Conservation (phyloP, 495 filamentous ascomycete genomes). For the Penicillium macrosclerotiorum region DNA sequence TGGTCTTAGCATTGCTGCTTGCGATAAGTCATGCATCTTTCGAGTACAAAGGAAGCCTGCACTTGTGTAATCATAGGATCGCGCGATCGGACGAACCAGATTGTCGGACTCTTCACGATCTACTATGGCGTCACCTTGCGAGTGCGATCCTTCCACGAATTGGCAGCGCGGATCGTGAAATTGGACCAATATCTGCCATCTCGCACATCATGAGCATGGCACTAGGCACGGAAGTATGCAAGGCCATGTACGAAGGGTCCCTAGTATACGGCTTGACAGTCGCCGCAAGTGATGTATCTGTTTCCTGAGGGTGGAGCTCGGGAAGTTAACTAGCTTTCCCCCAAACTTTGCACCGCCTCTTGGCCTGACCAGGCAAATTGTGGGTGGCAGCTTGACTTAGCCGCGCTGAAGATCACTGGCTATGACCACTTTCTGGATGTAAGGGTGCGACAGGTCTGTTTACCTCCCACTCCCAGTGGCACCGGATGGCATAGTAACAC, state of each 20-base stretch:
- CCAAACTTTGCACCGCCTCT: neutral
- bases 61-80: neutral
- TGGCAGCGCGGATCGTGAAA: slow-evolving; percentile 1
- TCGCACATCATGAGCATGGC: neutral
- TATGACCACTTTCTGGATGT: slow-evolving; percentile 9
- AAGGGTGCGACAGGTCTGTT: slow-evolving; percentile 20
- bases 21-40: neutral
- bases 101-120: slow-evolving; percentile 1
- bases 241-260: slow-evolving; percentile 5
- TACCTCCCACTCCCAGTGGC: neutral
- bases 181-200: neutral
- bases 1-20: neutral
- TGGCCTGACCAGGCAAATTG: neutral
- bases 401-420: slow-evolving; percentile 5
- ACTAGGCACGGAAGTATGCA: slow-evolving; percentile 10
- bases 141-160: neutral
- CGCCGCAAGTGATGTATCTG: slow-evolving; percentile 3
- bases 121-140: too few relatives aligned
- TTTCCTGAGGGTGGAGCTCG: neutral
- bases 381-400: neutral
- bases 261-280: neutral
- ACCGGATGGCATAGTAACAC: neutral
- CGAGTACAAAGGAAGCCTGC: too few relatives aligned
- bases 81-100: slow-evolving; percentile 14
- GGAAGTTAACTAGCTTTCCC: neutral